Percentiles rank a stretch among this genome's conserved stretches.
phyloP scores from a whole-genome alignment of 2,329 filamentous ascomycete genomes.

The Sordariomycetes sp. region DNA sequence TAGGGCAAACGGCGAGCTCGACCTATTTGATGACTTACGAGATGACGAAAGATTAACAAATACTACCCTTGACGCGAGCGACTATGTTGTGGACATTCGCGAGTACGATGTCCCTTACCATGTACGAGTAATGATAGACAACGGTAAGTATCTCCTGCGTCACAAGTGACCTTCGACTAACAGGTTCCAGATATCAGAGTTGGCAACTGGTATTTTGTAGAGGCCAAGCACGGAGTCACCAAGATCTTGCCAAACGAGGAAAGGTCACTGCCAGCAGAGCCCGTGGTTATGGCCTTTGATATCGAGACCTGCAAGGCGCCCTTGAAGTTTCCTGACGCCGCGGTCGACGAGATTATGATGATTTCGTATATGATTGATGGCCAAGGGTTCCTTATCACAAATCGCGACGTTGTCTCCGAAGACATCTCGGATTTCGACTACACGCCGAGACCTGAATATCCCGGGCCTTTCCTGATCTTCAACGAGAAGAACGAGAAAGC shows the following conservation, averaged over 20 bases:
- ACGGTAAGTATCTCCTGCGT: conserved; percentile 41
- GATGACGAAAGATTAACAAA: conserved; percentile 72
- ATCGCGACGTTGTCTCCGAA: conserved; percentile 93
- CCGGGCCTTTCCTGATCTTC: conserved; percentile 93
- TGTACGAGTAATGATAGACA: conserved; percentile 95
- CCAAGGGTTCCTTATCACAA: conserved; percentile 95
- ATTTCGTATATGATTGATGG: conserved; percentile 99
- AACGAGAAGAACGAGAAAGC: conserved; percentile 92
- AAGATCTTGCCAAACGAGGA: conserved; percentile 81
- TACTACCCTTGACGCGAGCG: conserved; percentile 78
- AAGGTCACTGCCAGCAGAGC: conserved; percentile 81
- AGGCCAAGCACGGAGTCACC: conserved; percentile 84
- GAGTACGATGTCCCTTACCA: conserved; percentile 99
- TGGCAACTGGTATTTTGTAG: conserved; percentile 94
- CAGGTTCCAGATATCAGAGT: conserved; percentile 69
- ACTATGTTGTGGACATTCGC: conserved; percentile 96
- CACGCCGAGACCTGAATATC: conserved; percentile 93
- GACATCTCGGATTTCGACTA: conserved; percentile 98
- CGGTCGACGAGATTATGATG: conserved; percentile 99
- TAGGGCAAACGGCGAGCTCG: conserved; percentile 73
- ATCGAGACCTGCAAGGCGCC: conserved; percentile 96
- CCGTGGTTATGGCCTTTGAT: conserved; percentile 98
- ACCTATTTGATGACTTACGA: conserved; percentile 87
- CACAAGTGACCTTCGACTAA: conserved; percentile 10
- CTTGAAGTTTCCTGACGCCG: conserved; percentile 90